Conservation (phyloP, 768 basidiomycete species). For the Chalciporus pseudorubinellus region DNA sequence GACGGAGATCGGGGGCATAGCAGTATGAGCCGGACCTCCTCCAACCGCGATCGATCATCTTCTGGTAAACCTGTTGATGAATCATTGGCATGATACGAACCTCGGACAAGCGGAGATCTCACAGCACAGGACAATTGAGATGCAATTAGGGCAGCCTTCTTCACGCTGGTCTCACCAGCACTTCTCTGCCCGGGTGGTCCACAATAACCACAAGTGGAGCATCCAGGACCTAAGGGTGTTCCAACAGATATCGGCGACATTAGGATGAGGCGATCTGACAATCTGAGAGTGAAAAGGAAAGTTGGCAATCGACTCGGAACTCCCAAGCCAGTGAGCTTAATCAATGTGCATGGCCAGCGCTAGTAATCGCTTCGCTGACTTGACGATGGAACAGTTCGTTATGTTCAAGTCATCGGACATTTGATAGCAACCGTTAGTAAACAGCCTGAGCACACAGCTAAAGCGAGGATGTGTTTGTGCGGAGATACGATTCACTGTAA, state of each 20-base stretch:
- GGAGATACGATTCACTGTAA: no score
- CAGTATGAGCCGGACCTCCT: conserved; percentile 79
- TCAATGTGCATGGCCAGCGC: no score
- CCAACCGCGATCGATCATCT: conserved; percentile 85
- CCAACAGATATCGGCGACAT: conserved; percentile 30
- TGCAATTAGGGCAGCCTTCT: conserved; percentile 49
- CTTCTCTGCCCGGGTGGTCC: conserved; percentile 51
- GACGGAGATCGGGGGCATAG: conserved; percentile 82
- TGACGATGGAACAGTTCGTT: no score
- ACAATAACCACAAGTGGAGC: conserved; percentile 67
- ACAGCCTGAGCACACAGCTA: no score
- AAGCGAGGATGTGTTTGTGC: no score
- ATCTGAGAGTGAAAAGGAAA: background rate
- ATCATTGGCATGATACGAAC: background rate
- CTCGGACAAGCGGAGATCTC: conserved; percentile 2
- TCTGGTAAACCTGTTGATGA: conserved; percentile 62
- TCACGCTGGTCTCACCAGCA: conserved; percentile 38
- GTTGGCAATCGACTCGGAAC: no score
- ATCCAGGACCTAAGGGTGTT: conserved; percentile 23
- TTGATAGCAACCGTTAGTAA: no score
- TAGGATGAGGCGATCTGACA: background rate
- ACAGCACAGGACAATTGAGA: conserved; percentile 55
- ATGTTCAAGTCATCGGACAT: no score
- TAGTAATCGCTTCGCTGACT: no score
- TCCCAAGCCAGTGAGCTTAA: no score